These are phyloP conservation scores for Chlamydomonas reinhardtii DNA, from an alignment of 163 green algal species.

Conservation along the genomic window DNA sequence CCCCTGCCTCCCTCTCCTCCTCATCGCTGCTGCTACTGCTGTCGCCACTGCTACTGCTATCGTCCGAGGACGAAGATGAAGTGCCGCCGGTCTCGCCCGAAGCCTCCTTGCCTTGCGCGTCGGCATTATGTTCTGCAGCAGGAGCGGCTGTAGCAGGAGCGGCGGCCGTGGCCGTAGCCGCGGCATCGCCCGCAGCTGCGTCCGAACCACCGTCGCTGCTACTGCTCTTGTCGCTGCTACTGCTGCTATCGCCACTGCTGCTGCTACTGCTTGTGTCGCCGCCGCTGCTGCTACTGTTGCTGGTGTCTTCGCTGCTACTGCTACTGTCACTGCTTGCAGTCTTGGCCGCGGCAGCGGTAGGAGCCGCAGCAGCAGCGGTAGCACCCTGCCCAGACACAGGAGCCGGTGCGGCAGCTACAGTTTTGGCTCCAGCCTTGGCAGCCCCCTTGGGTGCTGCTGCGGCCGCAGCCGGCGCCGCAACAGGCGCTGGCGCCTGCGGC, in stretches of 20 bases:
- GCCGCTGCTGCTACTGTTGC: neutral
- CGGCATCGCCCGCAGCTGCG: neutral
- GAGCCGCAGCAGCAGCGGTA: neutral
- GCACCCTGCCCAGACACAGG: neutral
- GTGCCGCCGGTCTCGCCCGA: neutral
- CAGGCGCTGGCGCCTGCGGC: no score
- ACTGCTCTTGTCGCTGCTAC: neutral
- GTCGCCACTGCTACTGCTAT: neutral
- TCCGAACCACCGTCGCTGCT: neutral
- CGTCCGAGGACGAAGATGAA: neutral
- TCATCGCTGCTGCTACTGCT: conserved; percentile 2
- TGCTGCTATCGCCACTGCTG: neutral
- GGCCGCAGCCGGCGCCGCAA: neutral
- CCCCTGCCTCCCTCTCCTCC: neutral
- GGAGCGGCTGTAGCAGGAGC: neutral
- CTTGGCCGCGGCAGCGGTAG: no score
- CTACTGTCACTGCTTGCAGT: neutral
- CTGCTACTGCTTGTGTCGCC: neutral
- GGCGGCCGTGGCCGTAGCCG: neutral
- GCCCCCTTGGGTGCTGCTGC: neutral
- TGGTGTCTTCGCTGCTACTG: neutral
- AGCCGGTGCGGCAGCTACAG: neutral
- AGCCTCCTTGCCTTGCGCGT: neutral
- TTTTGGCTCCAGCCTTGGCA: neutral
- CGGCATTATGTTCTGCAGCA: neutral